Percentiles rank a stretch among this genome's conserved stretches.
Conservation (phyloP, 495 filamentous ascomycete species). For the Rostrohypoxylon terebratum region DNA sequence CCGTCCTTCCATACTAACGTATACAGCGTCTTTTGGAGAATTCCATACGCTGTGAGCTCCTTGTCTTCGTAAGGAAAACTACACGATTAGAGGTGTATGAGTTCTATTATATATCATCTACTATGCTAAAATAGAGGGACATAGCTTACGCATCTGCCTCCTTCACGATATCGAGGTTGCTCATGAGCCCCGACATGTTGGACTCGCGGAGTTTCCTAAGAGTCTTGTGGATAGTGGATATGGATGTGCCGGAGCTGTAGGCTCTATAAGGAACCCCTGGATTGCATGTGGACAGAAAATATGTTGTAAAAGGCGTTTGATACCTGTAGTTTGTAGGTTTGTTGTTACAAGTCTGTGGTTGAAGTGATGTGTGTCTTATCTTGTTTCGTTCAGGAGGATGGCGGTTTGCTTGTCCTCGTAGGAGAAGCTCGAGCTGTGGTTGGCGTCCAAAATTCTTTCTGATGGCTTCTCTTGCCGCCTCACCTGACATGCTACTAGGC, state of each 20-base stretch:
- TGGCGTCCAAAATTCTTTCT: conserved; percentile 4
- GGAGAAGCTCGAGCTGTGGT: neutral
- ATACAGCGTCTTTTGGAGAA: conserved; percentile 64
- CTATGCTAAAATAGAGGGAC: neutral
- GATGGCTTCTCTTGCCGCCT: conserved; percentile 21
- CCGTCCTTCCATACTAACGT: conserved; percentile 65
- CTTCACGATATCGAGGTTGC: conserved; percentile 53
- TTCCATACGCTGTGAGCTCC: conserved; percentile 62
- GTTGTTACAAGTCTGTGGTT: neutral
- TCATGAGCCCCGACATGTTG: conserved; percentile 28
- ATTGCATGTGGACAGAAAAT: neutral
- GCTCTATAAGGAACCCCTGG: neutral
- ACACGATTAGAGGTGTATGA: conserved; percentile 3
- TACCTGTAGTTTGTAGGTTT: neutral
- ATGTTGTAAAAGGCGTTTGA: neutral
- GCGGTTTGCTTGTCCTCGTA: neutral
- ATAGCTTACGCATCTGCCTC: conserved; percentile 72
- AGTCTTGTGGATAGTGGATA: conserved; percentile 34
- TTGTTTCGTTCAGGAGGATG: neutral
- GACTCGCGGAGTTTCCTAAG: conserved; percentile 15
- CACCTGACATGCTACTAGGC: conserved; percentile 32
- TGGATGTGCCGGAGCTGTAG: conserved; percentile 24
- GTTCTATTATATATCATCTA: neutral
- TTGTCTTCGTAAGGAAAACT: conserved; percentile 77
- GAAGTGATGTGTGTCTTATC: neutral